phyloP scores from a whole-genome alignment of 179 eudicot genomes.

The Beta corolliflora region DNA sequence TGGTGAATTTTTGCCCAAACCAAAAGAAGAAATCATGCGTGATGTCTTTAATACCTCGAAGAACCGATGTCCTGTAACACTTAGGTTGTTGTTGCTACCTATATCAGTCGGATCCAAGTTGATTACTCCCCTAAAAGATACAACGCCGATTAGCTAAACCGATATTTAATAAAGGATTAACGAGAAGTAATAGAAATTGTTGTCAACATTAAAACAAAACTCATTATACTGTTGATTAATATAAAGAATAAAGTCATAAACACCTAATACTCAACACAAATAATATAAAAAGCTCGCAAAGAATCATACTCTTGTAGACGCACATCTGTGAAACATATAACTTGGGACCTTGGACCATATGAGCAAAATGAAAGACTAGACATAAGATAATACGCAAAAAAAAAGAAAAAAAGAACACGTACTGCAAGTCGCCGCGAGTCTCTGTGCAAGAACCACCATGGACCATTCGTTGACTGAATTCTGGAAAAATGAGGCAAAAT shows the following conservation, averaged over 20 bases:
- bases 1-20: no score
- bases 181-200: not conserved
- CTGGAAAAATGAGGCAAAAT: conserved; percentile 38
- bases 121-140: not conserved
- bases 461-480: conserved; percentile 60
- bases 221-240: no score
- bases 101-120: not conserved
- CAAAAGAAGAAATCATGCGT: not conserved
- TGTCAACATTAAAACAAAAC: not conserved
- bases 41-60: not conserved
- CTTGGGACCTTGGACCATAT: no score
- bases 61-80: not conserved
- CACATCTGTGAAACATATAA: no score
- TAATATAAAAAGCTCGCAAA: not conserved
- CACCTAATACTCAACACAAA: not conserved
- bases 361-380: no score
- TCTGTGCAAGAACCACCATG: conserved; percentile 94
- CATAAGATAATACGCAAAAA: no score
- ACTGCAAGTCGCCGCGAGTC: conserved; percentile 28
- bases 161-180: not conserved
- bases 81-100: not conserved
- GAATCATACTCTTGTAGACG: no score
- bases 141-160: not conserved
- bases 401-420: not conserved
- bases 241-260: no score